A percentile compares a stretch with the other conserved stretches of the same genome.
Evolutionary conservation across 2,329 filamentous ascomycete genomes (phyloP).

Genomic region (Claviceps sp.): DNA sequence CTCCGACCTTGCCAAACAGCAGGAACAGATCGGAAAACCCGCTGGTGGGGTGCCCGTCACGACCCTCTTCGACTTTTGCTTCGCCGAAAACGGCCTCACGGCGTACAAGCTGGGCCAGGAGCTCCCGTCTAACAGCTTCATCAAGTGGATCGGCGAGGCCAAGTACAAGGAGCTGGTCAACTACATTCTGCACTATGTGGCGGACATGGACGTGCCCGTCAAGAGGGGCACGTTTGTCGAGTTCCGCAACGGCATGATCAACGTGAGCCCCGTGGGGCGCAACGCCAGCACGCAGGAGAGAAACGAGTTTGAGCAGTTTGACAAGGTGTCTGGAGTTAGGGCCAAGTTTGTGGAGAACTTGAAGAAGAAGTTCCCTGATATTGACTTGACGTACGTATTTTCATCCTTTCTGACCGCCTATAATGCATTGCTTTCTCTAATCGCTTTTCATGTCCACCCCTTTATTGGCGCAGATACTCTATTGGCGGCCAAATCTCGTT

Average conservation of each 20-base stretch:
- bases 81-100: constrained; percentile 90
- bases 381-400: constrained; percentile 57
- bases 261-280: constrained; percentile 69
- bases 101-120: constrained; percentile 72
- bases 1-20: constrained; percentile 83
- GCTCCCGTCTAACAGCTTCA: constrained; percentile 73
- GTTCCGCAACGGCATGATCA: constrained; percentile 88
- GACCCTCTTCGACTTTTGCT: constrained; percentile 91
- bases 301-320: constrained; percentile 68
- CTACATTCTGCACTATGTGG: constrained; percentile 70
- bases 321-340: constrained; percentile 64
- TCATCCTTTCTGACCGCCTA: too few species aligned
- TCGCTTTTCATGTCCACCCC: too few species aligned
- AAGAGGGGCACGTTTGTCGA: constrained; percentile 79
- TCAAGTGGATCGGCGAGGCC: constrained; percentile 76
- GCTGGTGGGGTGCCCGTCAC: constrained; percentile 53
- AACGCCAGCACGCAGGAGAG: constrained; percentile 76
- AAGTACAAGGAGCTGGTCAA: constrained; percentile 65
- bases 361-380: constrained; percentile 67
- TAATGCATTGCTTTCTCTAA: not conserved
- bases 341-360: constrained; percentile 63
- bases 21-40: constrained; percentile 74
- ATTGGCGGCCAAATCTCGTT: constrained; percentile 98
- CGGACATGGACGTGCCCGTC: constrained; percentile 70
- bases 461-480: constrained; percentile 48